Evolutionary conservation across 306 rosid species (phyloP), one percentile per base, ranked within the genome.

Genomic region (Carpinus viminea): DNA sequence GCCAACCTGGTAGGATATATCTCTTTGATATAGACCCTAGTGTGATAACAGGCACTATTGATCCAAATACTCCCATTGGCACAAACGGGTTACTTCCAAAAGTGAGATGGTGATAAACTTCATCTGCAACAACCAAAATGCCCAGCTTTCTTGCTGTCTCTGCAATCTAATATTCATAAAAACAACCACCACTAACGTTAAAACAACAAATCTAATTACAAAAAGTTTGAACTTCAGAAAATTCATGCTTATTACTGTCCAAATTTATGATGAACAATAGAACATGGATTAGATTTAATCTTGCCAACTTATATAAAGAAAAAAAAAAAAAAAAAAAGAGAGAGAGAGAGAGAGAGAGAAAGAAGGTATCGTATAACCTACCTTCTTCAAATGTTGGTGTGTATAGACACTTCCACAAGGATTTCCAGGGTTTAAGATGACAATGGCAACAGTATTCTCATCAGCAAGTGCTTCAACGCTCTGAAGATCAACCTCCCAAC

Each of bases 11-110:
- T 28, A 84, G 80, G 12, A 54, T 2, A 84, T 82, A 87, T 61
- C 81, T 80, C 89, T 85, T 87, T 26, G 89, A 87, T 41, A 87
- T 56, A 72, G 89, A 85, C 43, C 89, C 89, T 12, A 87, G 80
- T 36, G 91, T 87, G 11, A 87, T 20, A 46, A 87, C 85, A 2
- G 89, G 91, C 3, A 60, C 85, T 72, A 75, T 47, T 5, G 87
- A 82, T 64, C 85, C 89, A 80, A 82, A 85, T 68, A 11, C 62
- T 10, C 75, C 89, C 90, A 86, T 86, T 0, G 90, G 84, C n/a
- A 86, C 82, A 81, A 83, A 86, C 15, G 87, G 82, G 26, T 80
- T 82, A 0, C 12, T 71, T 46, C 91, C 91, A 75, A 87, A 85
- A 56, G 69, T n/a, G 15, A 80, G 72, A 62, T 59, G 78, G 57